Evolutionary conservation across 768 basidiomycete species (phyloP), one percentile per base, ranked within the genome.

Genomic region (Rhodosporidiobolus sp.): DNA sequence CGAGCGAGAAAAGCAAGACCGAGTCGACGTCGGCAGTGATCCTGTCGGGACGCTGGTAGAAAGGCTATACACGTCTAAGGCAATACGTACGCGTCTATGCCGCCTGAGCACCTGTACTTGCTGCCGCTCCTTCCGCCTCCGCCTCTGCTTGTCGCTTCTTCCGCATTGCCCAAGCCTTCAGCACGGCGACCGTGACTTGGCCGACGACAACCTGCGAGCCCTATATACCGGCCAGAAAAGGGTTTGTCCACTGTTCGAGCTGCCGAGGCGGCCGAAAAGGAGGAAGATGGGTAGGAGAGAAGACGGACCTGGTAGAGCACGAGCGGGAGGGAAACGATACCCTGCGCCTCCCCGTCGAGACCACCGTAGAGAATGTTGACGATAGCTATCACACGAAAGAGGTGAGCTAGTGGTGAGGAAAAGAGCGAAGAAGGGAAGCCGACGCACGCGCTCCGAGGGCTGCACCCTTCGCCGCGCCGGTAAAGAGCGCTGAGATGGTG

Each of bases 141-240:
- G 32, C 53, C 60, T 34, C 70, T 28, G 45, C 66, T 19, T 28
- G 24, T n/a, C 32, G 55, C 65, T 53, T 54, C 20, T 35, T 28
- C 30, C 69, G 61, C 28, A 26, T 17, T 22, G 48, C 61, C 80
- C 80, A 80, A 12, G 65, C 45, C 22, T 73, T 72, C 20, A 79
- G 73, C 5, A 78, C 57, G 26, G 54, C 68, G 8, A 80, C 78
- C 45, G 78, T 73, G 19, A 76, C 57, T 56, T 79, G 77, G 0
- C 77, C 79, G 2, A 76, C 59, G n/a, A 78, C 71, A 59, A 79
- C 73, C 52, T 79, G 77, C 22, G 76, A 74, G 9, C 77, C 80
- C 38, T 43, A 14, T 14, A 14, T n/a, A 43, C 38, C 8, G 38
- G 38, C n/a, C n/a, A 43, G 38, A 7, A 7, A 43, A 7, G 38